Conservation (phyloP, 768 basidiomycete species). For the Suillus decipiens region DNA sequence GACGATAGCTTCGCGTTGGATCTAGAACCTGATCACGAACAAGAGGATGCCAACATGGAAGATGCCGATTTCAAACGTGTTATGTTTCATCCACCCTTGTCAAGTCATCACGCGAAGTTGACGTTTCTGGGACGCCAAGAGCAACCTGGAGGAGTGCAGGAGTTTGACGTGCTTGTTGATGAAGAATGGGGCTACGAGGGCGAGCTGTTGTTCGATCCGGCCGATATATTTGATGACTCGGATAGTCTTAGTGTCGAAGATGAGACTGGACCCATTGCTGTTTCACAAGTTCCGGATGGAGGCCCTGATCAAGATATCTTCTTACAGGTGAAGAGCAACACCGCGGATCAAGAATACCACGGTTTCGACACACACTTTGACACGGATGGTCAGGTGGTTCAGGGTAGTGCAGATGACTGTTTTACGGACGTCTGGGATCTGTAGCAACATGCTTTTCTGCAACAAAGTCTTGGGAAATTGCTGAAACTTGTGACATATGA, state of each 20-base stretch:
- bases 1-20: conserved; percentile 14
- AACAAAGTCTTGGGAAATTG: conserved; percentile 8
- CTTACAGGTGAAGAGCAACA: conserved; percentile 7
- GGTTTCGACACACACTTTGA: conserved; percentile 1
- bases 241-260: not conserved
- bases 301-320: conserved; percentile 7
- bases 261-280: not conserved
- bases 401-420: not conserved
- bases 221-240: conserved; percentile 10
- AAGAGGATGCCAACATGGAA: conserved; percentile 19
- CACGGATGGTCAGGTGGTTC: conserved; percentile 4
- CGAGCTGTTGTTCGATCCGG: conserved; percentile 19
- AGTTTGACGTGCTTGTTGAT: conserved; percentile 7
- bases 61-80: conserved; percentile 14
- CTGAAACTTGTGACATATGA: conserved; percentile 32
- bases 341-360: conserved; percentile 7
- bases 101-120: conserved; percentile 22
- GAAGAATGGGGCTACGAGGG: conserved; percentile 13
- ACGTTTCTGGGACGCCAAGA: conserved; percentile 12
- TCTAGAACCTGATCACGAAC: conserved; percentile 18
- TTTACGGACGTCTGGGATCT: conserved; percentile 17
- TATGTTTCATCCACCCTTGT: conserved; percentile 9
- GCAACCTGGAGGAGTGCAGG: conserved; percentile 17
- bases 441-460: conserved; percentile 8
- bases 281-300: conserved; percentile 6